Evolutionary conservation across 2,329 filamentous ascomycete species (phyloP).

Genomic region (Aspergillus neoniger): DNA sequence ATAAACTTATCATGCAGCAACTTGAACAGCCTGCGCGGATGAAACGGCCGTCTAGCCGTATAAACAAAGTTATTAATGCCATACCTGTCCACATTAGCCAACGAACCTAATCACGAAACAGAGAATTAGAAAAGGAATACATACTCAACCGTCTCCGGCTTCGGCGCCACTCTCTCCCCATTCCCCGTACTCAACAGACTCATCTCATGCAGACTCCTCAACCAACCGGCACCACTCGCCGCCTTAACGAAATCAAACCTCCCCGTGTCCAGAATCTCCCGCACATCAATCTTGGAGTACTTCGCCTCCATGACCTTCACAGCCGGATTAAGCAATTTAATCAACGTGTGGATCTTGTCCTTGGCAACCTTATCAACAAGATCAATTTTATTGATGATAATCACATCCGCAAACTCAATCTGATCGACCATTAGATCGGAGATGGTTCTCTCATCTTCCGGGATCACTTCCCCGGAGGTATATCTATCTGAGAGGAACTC

Average conservation of each 20-base stretch:
- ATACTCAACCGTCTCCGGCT: slow-evolving; percentile 69
- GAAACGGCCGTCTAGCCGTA: slow-evolving; percentile 56
- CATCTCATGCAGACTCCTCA: slow-evolving; percentile 70
- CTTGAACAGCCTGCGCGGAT: slow-evolving; percentile 43
- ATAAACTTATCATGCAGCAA: slow-evolving; percentile 51
- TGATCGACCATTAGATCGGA: slow-evolving; percentile 76
- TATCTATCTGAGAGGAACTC: slow-evolving; percentile 67
- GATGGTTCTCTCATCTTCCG: slow-evolving; percentile 72
- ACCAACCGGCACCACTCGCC: slow-evolving; percentile 67
- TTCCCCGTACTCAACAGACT: slow-evolving; percentile 60
- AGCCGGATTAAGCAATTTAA: slow-evolving; percentile 65
- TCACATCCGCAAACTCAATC: slow-evolving; percentile 74
- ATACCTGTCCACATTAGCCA: slow-evolving; percentile 48
- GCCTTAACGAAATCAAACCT: slow-evolving; percentile 67
- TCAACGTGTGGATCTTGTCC: slow-evolving; percentile 53
- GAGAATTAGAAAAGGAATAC: slow-evolving; percentile 14
- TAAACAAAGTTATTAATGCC: slow-evolving; percentile 73
- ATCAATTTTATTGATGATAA: slow-evolving; percentile 71
- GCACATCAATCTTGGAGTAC: slow-evolving; percentile 62
- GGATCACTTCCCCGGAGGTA: slow-evolving; percentile 58
- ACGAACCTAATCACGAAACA: no score
- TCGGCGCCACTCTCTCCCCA: slow-evolving; percentile 61
- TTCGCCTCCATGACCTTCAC: slow-evolving; percentile 65
- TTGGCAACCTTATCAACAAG: slow-evolving; percentile 55
- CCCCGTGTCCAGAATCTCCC: slow-evolving; percentile 65